A percentile compares a stretch with the other conserved stretches of the same genome.
Evolutionary conservation across 1,284 basidiomycete species (phyloP).

Genomic region (Ceratobasidium sp.): DNA sequence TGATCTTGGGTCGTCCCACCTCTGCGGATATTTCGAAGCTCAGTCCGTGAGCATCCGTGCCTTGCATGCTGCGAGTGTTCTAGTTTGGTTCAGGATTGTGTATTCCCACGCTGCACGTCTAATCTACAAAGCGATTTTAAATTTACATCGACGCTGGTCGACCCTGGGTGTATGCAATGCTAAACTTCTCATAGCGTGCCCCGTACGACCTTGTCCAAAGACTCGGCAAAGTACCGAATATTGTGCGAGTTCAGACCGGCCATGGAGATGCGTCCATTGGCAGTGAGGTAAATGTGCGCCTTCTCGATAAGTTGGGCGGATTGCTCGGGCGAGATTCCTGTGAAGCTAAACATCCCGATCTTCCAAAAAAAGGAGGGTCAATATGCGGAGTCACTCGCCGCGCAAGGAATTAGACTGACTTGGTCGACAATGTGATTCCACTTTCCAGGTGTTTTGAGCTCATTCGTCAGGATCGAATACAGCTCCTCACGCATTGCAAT

Average conservation of each 20-base stretch:
- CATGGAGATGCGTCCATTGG: slow-evolving; percentile 87
- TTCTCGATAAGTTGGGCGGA: slow-evolving; percentile 75
- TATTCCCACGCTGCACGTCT: slow-evolving; percentile 15
- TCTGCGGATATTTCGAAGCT: slow-evolving; percentile 57
- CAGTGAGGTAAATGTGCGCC: slow-evolving; percentile 88
- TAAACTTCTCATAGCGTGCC: slow-evolving; percentile 53
- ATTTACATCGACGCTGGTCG: neutral
- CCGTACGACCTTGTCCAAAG: slow-evolving; percentile 74
- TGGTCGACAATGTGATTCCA: slow-evolving; percentile 92
- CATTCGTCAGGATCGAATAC: slow-evolving; percentile 76
- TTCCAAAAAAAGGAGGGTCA: neutral
- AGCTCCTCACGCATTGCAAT: slow-evolving; percentile 89
- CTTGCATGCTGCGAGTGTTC: neutral
- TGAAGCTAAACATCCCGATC: slow-evolving; percentile 93
- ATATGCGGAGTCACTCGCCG: neutral
- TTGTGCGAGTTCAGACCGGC: slow-evolving; percentile 80
- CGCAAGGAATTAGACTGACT: slow-evolving; percentile 42
- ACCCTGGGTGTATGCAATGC: slow-evolving; percentile 16
- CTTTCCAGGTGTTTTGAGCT: slow-evolving; percentile 87
- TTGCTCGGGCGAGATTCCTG: slow-evolving; percentile 73
- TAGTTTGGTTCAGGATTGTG: no score
- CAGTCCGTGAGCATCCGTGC: slow-evolving; percentile 46
- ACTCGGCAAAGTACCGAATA: slow-evolving; percentile 75
- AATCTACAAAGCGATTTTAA: slow-evolving; percentile 3
- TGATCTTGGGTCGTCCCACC: slow-evolving; percentile 55